phyloP scores from a whole-genome alignment of 805 yeast species.

The Dipodascus albidus region DNA sequence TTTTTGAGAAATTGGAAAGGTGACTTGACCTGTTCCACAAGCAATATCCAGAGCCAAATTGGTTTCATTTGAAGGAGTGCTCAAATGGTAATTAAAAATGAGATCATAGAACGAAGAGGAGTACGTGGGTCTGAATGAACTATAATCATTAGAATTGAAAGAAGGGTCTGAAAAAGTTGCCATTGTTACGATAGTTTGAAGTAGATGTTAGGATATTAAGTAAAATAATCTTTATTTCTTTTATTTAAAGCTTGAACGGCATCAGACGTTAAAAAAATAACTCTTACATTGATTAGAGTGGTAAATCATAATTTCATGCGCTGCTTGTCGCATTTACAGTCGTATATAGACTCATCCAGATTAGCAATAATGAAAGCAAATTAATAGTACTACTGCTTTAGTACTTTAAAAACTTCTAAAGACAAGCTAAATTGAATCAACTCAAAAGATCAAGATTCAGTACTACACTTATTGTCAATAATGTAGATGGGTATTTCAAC shows the following conservation, averaged over 20 bases:
- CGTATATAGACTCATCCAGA: no score
- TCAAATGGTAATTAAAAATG: conserved; percentile 33
- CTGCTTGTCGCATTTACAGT: no score
- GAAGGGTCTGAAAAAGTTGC: conserved; percentile 45
- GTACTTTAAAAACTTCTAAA: no score
- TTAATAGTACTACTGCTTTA: no score
- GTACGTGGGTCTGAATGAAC: conserved; percentile 54
- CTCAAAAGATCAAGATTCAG: neutral
- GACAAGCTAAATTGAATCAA: neutral
- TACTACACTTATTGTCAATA: neutral
- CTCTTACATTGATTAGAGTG: no score
- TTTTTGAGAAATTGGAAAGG: conserved; percentile 36
- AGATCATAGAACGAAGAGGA: conserved; percentile 38
- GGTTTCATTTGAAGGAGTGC: conserved; percentile 16
- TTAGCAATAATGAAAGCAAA: no score
- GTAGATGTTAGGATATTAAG: no score
- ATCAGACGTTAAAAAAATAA: neutral
- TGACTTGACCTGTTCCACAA: conserved; percentile 72
- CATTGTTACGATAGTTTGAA: no score
- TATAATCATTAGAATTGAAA: conserved; percentile 44
- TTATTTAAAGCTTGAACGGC: neutral
- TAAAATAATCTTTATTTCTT: neutral
- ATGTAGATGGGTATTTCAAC: neutral
- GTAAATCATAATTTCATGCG: no score
- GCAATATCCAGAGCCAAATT: conserved; percentile 56